Evolutionary conservation across 2,329 filamentous ascomycete genomes (phyloP).

Genomic region (Trichoderma hamatum): DNA sequence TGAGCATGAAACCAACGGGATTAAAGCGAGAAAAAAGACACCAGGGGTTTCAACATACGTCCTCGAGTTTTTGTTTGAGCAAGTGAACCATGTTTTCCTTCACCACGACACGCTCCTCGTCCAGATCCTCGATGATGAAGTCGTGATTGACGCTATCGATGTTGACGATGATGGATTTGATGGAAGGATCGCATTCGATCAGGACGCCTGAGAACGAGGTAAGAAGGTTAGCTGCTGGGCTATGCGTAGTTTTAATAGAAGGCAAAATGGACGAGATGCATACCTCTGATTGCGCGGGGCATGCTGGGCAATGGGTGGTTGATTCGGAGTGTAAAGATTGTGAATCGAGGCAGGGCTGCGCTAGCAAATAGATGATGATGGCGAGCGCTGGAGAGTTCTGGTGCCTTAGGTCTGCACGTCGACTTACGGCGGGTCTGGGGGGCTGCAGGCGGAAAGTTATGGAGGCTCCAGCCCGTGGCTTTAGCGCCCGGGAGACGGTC

Average conservation of each 20-base stretch:
- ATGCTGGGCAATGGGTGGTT: constrained; percentile 42
- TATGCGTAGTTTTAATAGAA: neutral
- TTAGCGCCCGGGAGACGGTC: constrained; percentile 13
- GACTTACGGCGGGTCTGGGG: neutral
- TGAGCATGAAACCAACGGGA: constrained; percentile 4
- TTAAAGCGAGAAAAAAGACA: neutral
- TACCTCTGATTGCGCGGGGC: constrained; percentile 62
- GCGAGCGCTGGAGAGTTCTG: neutral
- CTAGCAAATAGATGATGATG: neutral
- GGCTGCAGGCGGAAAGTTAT: too few species aligned
- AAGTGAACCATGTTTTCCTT: constrained; percentile 72
- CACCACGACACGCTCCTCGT: constrained; percentile 74
- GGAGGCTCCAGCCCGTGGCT: constrained; percentile 9
- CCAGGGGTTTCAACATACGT: constrained; percentile 51
- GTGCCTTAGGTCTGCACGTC: neutral
- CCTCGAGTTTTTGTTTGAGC: constrained; percentile 70
- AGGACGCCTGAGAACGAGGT: constrained; percentile 60
- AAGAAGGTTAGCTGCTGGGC: constrained; percentile 12
- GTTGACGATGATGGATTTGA: constrained; percentile 81
- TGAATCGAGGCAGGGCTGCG: neutral
- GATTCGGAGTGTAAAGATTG: neutral
- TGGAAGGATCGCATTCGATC: constrained; percentile 81
- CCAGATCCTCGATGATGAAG: constrained; percentile 78
- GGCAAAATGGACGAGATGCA: neutral
- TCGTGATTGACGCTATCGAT: constrained; percentile 72